These are phyloP conservation scores for Phaeosphaeriaceae sp. DNA, from an alignment of 2,329 filamentous ascomycete species.

Conservation along the genomic window DNA sequence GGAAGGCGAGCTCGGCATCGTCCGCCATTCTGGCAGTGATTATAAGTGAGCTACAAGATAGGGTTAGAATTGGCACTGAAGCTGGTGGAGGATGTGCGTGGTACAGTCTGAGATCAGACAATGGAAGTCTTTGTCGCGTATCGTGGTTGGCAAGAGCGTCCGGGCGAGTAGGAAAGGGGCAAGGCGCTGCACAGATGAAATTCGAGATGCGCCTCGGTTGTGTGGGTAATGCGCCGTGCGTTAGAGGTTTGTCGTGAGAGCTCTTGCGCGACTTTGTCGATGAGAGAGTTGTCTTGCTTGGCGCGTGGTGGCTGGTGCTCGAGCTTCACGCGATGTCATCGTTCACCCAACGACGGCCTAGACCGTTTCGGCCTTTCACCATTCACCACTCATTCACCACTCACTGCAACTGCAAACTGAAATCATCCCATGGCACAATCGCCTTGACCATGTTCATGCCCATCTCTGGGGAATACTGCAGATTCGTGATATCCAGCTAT, in stretches of 20 bases:
- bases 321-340: slow-evolving; percentile 25
- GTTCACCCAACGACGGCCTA: slow-evolving; percentile 17
- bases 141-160: slow-evolving; percentile 12
- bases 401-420: not conserved
- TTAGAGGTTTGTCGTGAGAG: slow-evolving; percentile 15
- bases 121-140: slow-evolving; percentile 34
- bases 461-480: not conserved
- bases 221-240: slow-evolving; percentile 20
- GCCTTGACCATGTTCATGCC: not conserved
- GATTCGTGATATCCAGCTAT: not conserved
- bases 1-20: slow-evolving; percentile 61
- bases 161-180: slow-evolving; percentile 6
- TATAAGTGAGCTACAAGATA: slow-evolving; percentile 2
- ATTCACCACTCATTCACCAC: slow-evolving; percentile 3
- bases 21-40: slow-evolving; percentile 53
- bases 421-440: slow-evolving; percentile 1
- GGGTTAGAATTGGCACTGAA: slow-evolving; percentile 16
- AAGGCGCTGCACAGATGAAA: not conserved
- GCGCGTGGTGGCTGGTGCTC: slow-evolving; percentile 20
- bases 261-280: slow-evolving; percentile 4
- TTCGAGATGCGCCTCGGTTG: slow-evolving; percentile 15
- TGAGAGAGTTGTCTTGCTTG: too few relatives aligned
- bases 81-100: slow-evolving; percentile 12
- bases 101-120: slow-evolving; percentile 21
- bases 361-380: not conserved